phyloP scores from a whole-genome alignment of 2,329 filamentous ascomycete genomes.

The Xylaria multiplex region DNA sequence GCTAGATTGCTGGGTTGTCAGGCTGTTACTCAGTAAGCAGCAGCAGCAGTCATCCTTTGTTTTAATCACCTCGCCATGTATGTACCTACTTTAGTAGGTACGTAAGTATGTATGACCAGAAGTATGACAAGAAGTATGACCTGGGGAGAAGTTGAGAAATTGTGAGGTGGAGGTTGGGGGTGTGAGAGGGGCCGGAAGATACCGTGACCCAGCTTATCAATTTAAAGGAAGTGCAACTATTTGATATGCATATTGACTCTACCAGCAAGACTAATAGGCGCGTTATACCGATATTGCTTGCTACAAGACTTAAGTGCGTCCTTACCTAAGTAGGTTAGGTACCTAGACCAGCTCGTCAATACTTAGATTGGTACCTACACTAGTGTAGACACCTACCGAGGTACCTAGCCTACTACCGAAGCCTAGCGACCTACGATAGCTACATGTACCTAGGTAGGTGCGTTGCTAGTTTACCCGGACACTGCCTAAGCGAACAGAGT shows the following conservation, averaged over 20 bases:
- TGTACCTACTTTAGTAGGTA: not conserved
- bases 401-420: no score
- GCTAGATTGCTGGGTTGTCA: not conserved
- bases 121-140: no score
- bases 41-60: not conserved
- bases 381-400: no score
- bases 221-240: conserved; percentile 1
- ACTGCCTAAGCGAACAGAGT: no score
- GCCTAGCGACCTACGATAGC: no score
- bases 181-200: not conserved
- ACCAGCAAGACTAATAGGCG: no score
- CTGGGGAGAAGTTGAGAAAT: conserved; percentile 1
- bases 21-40: conserved; percentile 7
- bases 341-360: no score
- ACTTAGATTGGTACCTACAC: no score
- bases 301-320: not conserved
- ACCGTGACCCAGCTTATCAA: not conserved
- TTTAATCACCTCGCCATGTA: not conserved
- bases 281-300: conserved; percentile 1
- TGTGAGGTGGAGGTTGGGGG: not conserved
- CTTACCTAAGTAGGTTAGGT: not conserved
- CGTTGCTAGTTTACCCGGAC: no score
- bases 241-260: no score
- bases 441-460: no score
- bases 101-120: not conserved